Evolutionary conservation across 768 basidiomycete genomes (phyloP).

Genomic region (Solioccasus polychromus): DNA sequence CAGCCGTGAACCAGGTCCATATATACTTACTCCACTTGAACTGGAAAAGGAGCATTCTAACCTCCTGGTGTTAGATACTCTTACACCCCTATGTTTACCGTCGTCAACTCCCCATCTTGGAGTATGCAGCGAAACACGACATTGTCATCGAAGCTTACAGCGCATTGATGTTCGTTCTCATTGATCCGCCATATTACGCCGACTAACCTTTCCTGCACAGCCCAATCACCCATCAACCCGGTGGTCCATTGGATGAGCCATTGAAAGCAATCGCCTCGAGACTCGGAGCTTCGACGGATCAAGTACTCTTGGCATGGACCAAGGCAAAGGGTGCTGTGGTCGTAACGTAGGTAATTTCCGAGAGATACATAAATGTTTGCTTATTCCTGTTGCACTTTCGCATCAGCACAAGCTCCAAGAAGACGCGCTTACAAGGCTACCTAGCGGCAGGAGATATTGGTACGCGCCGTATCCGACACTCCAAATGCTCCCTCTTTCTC

Average conservation of each 20-base stretch:
- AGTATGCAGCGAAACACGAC: slow-evolving; percentile 52
- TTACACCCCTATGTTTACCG: slow-evolving; percentile 70
- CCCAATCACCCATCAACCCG: slow-evolving; percentile 56
- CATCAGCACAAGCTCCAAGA: slow-evolving; percentile 61
- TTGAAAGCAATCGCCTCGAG: slow-evolving; percentile 51
- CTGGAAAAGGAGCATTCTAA: slow-evolving; percentile 1
- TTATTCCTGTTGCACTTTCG: no score
- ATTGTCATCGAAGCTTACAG: slow-evolving; percentile 76
- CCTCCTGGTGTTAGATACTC: slow-evolving; percentile 44
- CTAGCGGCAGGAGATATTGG: slow-evolving; percentile 63
- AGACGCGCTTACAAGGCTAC: slow-evolving; percentile 63
- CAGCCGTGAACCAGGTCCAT: slow-evolving; percentile 64
- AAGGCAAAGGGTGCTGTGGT: slow-evolving; percentile 65
- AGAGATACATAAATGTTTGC: no score
- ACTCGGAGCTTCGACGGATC: slow-evolving; percentile 53
- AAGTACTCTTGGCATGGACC: slow-evolving; percentile 70
- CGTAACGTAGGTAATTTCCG: slow-evolving; percentile 52
- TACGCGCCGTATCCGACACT: slow-evolving; percentile 16
- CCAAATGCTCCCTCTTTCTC: not conserved
- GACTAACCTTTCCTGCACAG: slow-evolving; percentile 29
- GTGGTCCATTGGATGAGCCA: slow-evolving; percentile 63
- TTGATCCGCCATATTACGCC: no score
- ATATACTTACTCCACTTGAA: no score
- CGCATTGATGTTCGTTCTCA: slow-evolving; percentile 48
- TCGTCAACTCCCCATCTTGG: slow-evolving; percentile 51